A percentile compares a stretch with the other conserved stretches of the same genome.
Evolutionary conservation across 768 basidiomycete species (phyloP).

Genomic region (Suillus americanus): DNA sequence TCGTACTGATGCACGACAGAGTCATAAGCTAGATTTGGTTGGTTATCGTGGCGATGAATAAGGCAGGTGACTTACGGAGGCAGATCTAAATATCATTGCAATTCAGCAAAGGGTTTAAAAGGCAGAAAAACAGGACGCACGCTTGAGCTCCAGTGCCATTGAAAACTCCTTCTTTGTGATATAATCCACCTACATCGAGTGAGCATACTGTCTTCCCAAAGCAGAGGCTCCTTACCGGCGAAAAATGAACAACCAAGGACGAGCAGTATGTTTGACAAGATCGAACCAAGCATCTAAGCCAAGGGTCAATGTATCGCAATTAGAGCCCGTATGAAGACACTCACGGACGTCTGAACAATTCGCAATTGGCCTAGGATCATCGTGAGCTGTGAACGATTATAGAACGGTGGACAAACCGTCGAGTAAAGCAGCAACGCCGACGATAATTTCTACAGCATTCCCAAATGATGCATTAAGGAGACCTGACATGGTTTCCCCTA

Average conservation of each 20-base stretch:
- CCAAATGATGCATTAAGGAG: conserved; percentile 84
- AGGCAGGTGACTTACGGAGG: conserved; percentile 32
- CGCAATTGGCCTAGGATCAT: conserved; percentile 64
- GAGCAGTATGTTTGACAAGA: conserved; percentile 86
- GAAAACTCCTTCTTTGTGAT: conserved; percentile 68
- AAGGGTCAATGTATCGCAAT: background rate
- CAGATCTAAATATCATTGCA: conserved; percentile 25
- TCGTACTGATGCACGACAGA: conserved; percentile 79
- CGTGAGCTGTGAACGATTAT: conserved; percentile 8
- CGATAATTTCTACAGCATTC: conserved; percentile 87
- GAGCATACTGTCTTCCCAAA: background rate
- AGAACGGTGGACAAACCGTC: conserved; percentile 51
- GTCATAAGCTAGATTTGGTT: conserved; percentile 65
- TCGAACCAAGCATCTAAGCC: conserved; percentile 80
- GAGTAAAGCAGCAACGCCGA: conserved; percentile 80
- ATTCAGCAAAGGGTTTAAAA: background rate
- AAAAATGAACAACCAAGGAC: conserved; percentile 92
- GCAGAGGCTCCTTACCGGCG: conserved; percentile 47
- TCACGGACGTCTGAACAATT: conserved; percentile 88
- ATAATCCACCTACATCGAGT: conserved; percentile 56
- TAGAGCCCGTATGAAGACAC: conserved; percentile 17
- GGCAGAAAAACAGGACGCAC: conserved; percentile 39
- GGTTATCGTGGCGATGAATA: background rate
- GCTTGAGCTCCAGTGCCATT: conserved; percentile 86
- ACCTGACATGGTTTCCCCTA: conserved; percentile 86